Conservation (phyloP, 257 asterid species). For the Penstemon newberryi region DNA sequence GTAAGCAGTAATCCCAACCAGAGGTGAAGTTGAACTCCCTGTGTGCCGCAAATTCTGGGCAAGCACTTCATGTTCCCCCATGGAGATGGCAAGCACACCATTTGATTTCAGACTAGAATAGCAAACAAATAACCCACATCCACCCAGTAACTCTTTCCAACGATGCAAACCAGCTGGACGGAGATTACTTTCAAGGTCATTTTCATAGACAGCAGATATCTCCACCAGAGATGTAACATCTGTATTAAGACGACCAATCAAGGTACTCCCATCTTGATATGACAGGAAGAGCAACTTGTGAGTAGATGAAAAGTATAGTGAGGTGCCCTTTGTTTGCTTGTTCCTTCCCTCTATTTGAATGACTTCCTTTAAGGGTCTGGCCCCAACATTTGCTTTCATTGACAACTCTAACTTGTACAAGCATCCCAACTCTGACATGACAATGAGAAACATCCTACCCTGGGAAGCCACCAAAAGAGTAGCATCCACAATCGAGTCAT, state of each 20-base stretch:
- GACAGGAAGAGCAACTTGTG: slow-evolving; percentile 87
- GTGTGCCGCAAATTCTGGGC: slow-evolving; percentile 83
- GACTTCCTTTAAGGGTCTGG: slow-evolving; percentile 75
- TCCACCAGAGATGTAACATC: slow-evolving; percentile 77
- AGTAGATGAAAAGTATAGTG: slow-evolving; percentile 70
- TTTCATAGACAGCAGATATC: slow-evolving; percentile 68
- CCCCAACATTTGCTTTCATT: slow-evolving; percentile 74
- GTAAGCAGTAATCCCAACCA: slow-evolving; percentile 94
- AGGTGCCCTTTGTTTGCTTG: slow-evolving; percentile 63
- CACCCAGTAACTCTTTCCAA: slow-evolving; percentile 81
- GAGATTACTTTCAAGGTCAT: slow-evolving; percentile 70
- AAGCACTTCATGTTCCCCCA: slow-evolving; percentile 73
- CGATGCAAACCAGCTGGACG: slow-evolving; percentile 94
- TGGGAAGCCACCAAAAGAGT: slow-evolving; percentile 76
- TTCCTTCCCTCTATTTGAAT: slow-evolving; percentile 71
- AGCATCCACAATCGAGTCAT: slow-evolving; percentile 79
- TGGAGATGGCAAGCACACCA: slow-evolving; percentile 68
- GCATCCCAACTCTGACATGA: slow-evolving; percentile 77
- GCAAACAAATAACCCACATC: slow-evolving; percentile 80
- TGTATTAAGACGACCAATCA: slow-evolving; percentile 79
- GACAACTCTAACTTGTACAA: slow-evolving; percentile 91
- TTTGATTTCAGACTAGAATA: slow-evolving; percentile 82
- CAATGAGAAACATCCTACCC: slow-evolving; percentile 72
- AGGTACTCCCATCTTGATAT: slow-evolving; percentile 85
- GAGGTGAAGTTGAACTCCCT: slow-evolving; percentile 80